These are phyloP conservation scores for Rostrohypoxylon terebratum DNA, from an alignment of 495 filamentous ascomycete genomes.

Conservation along the genomic window DNA sequence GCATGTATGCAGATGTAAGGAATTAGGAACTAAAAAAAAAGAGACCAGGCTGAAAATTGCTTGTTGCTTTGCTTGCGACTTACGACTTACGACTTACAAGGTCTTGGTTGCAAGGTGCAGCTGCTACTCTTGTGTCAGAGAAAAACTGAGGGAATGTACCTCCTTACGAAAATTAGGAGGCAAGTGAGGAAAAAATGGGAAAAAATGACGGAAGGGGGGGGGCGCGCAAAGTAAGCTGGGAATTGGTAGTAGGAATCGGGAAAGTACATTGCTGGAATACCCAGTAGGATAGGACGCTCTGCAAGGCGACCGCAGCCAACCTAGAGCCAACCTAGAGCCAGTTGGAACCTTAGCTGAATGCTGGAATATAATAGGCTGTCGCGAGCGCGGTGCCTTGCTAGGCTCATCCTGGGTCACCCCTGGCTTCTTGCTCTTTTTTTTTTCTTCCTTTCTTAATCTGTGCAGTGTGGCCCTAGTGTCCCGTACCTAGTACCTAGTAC, in stretches of 20 bases:
- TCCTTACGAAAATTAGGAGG: not conserved
- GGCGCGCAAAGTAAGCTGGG: conserved; percentile 34
- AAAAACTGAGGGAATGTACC: conserved; percentile 14
- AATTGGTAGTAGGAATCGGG: not conserved
- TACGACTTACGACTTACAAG: conserved; percentile 36
- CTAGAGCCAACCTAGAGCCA: conserved; percentile 14
- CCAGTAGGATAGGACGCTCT: conserved; percentile 16
- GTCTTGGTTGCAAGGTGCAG: conserved; percentile 36
- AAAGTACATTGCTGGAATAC: conserved; percentile 7
- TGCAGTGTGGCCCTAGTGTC: conserved; percentile 25
- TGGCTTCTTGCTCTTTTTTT: conserved; percentile 24
- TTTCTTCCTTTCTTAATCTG: conserved; percentile 25
- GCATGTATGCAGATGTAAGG: conserved; percentile 8
- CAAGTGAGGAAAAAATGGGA: not conserved
- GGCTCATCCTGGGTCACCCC: conserved; percentile 47
- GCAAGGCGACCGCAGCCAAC: conserved; percentile 40
- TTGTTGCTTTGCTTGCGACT: conserved; percentile 39
- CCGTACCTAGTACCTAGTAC: conserved; percentile 27
- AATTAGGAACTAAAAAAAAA: conserved; percentile 18
- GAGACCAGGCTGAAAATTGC: conserved; percentile 25
- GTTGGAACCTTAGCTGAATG: conserved; percentile 25
- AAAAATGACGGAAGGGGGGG: conserved; percentile 8
- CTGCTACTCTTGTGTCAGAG: conserved; percentile 25
- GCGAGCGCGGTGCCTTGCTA: conserved; percentile 48
- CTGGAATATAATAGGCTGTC: conserved; percentile 40